These are phyloP conservation scores for Cyberlindnera galapagoensis DNA, from an alignment of 805 yeast species.

Conservation along the genomic window DNA sequence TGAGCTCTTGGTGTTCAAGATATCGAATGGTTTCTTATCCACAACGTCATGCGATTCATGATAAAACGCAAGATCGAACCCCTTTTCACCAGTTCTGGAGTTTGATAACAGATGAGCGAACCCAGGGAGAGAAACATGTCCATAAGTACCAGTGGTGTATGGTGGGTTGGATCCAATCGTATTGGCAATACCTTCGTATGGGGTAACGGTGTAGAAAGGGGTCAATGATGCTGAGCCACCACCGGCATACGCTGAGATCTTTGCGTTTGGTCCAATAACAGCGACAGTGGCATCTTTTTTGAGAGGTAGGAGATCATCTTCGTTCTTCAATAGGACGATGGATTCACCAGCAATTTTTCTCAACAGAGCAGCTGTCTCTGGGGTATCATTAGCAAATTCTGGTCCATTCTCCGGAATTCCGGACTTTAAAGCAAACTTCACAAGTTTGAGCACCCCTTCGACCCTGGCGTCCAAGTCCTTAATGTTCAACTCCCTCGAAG, in stretches of 20 bases:
- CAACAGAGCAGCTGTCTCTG: constrained; percentile 32
- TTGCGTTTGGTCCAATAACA: constrained; percentile 57
- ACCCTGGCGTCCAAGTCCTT: constrained; percentile 43
- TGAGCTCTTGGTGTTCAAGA: constrained; percentile 15
- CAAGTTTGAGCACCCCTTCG: constrained; percentile 38
- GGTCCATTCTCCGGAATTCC: constrained; percentile 37
- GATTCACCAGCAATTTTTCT: constrained; percentile 44
- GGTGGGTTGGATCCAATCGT: constrained; percentile 18
- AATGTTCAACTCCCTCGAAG: constrained; percentile 33
- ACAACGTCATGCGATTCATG: constrained; percentile 14
- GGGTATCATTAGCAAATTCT: constrained; percentile 34
- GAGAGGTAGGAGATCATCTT: constrained; percentile 40
- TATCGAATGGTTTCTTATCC: constrained; percentile 25
- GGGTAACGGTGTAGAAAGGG: constrained; percentile 42
- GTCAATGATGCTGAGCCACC: constrained; percentile 56
- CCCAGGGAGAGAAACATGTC: constrained; percentile 28
- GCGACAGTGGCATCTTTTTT: constrained; percentile 35
- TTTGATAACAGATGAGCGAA: constrained; percentile 18
- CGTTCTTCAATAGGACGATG: constrained; percentile 52
- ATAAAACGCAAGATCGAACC: constrained; percentile 21
- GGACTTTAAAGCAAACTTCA: constrained; percentile 35
- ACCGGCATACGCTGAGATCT: constrained; percentile 43
- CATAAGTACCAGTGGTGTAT: constrained; percentile 30
- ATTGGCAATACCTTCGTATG: constrained; percentile 38
- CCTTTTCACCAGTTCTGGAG: constrained; percentile 12